Conservation (phyloP, 257 asterid species). For the Ocimum tenuiflorum region DNA sequence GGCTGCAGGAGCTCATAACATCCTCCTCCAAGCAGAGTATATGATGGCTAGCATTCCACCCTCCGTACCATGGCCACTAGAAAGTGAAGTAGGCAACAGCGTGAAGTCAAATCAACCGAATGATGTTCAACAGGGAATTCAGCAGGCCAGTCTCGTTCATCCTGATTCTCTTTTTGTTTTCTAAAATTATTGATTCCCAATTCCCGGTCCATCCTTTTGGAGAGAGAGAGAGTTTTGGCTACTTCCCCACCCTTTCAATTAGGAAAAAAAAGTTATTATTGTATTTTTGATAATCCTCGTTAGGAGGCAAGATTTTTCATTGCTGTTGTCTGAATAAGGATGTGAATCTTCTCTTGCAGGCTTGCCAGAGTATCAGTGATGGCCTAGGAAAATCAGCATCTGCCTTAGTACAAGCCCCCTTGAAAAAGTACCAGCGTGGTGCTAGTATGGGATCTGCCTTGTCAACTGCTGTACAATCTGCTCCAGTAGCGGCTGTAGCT, state of each 20-base stretch:
- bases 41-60: constrained; percentile 79
- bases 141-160: constrained; percentile 51
- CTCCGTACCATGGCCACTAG: constrained; percentile 60
- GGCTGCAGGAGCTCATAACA: constrained; percentile 91
- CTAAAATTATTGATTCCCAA: constrained; percentile 5
- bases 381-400: constrained; percentile 87
- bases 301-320: neutral
- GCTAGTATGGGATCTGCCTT: constrained; percentile 79
- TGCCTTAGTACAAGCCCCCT: constrained; percentile 68
- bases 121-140: constrained; percentile 89
- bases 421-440: constrained; percentile 72
- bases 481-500: constrained; percentile 95
- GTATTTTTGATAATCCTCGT: neutral
- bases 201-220: too few relatives aligned
- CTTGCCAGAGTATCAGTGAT: constrained; percentile 78
- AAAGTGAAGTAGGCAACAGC: constrained; percentile 41
- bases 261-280: neutral
- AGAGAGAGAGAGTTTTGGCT: too few relatives aligned
- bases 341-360: constrained; percentile 38
- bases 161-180: neutral
- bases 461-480: constrained; percentile 72
- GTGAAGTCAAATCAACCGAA: constrained; percentile 88
- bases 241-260: neutral
- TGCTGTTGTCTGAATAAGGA: constrained; percentile 1
- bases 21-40: constrained; percentile 89